Evolutionary conservation across 805 yeast genomes (phyloP).

Genomic region (Zygosaccharomyces bisporus): DNA sequence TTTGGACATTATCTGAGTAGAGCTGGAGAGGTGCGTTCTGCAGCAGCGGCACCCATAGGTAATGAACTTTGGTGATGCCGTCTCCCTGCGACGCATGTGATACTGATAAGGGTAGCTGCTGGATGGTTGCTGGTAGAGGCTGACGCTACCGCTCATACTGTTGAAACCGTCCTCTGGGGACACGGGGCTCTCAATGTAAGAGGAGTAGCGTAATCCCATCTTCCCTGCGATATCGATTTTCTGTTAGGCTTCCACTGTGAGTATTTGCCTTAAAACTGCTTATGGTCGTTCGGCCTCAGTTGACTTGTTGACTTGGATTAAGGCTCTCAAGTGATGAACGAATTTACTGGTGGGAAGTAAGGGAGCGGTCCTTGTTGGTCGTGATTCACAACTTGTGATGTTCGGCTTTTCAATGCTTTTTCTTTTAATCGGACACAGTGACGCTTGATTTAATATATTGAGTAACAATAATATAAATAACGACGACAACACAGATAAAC

Average conservation of each 20-base stretch:
- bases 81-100: slow-evolving; percentile 12
- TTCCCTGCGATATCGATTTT: slow-evolving; percentile 1
- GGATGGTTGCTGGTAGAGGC: slow-evolving; percentile 13
- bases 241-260: slow-evolving; percentile 1
- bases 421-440: slow-evolving; percentile 8
- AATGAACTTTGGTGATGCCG: slow-evolving; percentile 19
- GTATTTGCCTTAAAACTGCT: neutral
- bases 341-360: slow-evolving; percentile 3
- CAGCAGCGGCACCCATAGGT: slow-evolving; percentile 35
- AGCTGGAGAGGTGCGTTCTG: slow-evolving; percentile 33
- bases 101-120: slow-evolving; percentile 11
- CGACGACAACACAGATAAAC: neutral
- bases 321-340: neutral
- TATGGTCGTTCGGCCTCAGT: neutral
- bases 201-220: slow-evolving; percentile 31
- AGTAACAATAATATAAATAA: neutral
- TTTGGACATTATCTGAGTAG: slow-evolving; percentile 34
- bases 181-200: slow-evolving; percentile 26
- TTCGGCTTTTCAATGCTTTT: slow-evolving; percentile 9
- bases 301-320: neutral
- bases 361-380: slow-evolving; percentile 8
- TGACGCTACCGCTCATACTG: slow-evolving; percentile 9
- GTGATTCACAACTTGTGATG: slow-evolving; percentile 9
- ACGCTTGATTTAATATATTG: neutral
- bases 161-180: slow-evolving; percentile 12